Base-by-base conservation (phyloP, 257 asterid genomes). In the Solanum virginianum region DNA sequence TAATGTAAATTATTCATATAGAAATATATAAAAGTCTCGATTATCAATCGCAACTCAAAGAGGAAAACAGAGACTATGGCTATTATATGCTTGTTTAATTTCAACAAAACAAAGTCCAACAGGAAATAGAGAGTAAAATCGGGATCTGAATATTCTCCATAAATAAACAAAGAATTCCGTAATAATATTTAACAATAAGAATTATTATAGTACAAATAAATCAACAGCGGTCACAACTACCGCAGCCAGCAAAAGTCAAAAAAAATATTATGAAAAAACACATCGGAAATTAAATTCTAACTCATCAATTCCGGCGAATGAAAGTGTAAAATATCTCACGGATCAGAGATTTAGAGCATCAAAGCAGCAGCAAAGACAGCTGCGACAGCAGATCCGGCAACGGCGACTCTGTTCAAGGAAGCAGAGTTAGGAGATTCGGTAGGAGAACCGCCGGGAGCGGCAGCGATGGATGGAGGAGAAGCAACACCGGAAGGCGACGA, bases 301-400 rank as follows among this genome's bases (percentile, higher is more conserved):
- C 81, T 45, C 17, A n/a, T 72, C 57, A 72, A 45, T 51, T 74
- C 59, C 57, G 81, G 81, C 39, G n/a, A 74, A n/a, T n/a, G 32
- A 7, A 74, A 74, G n/a, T 14, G 29, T 55, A 13, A 41, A 69
- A 45, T 3, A 45, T 74, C 80, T 11, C 57, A 74, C n/a, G 13
- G 8, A 74, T 74, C 39, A 45, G 36, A 88, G 85, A 85, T 86
- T 88, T 89, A 92, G 51, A 91, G 75, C 89, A 90, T 59, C 68
- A 89, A 32, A 20, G 92, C 90, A 54, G 92, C 90, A 84, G 89
- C 88, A 43, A 90, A 22, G 80, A 90, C 24, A 71, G 85, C 91
- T 39, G 80, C 84, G 29, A 85, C 92, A 22, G 89, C 88, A 75
- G 95, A 90, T 90, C 95, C 95, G 47, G 91, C 91, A 54, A 89